A percentile compares a stretch with the other conserved stretches of the same genome.
Conservation (phyloP, 305 asterid genomes). For the Ilex paraguariensis region DNA sequence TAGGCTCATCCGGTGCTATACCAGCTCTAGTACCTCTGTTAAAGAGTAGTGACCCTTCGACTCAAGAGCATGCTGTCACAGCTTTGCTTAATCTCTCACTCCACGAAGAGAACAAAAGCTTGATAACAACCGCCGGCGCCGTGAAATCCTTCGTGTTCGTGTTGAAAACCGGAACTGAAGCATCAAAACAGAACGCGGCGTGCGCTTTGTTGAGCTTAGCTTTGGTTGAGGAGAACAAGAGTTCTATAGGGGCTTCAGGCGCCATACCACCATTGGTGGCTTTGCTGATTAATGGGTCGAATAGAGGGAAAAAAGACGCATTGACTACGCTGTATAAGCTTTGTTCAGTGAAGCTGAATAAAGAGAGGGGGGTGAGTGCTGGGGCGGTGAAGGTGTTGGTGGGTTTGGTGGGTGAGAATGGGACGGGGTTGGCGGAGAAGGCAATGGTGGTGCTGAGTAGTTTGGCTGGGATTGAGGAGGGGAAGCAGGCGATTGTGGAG, state of each 20-base stretch:
- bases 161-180: constrained; percentile 75
- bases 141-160: constrained; percentile 73
- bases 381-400: constrained; percentile 80
- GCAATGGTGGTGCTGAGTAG: constrained; percentile 93
- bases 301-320: constrained; percentile 85
- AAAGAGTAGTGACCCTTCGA: constrained; percentile 63
- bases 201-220: constrained; percentile 82
- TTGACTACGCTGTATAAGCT: constrained; percentile 83
- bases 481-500: constrained; percentile 64
- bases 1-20: constrained; percentile 88
- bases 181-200: constrained; percentile 90
- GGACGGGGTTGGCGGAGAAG: constrained; percentile 85
- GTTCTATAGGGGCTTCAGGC: constrained; percentile 83
- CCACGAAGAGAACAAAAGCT: constrained; percentile 55
- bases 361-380: constrained; percentile 82
- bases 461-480: constrained; percentile 58
- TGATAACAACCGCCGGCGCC: constrained; percentile 55
- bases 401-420: constrained; percentile 60
- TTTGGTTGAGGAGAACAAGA: constrained; percentile 66
- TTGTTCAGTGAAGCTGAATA: constrained; percentile 63
- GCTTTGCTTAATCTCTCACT: constrained; percentile 82
- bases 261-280: constrained; percentile 85
- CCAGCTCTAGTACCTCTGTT: constrained; percentile 77
- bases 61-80: constrained; percentile 90
- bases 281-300: constrained; percentile 59